Evolutionary conservation across 169 alveolate species (phyloP), one percentile per base, ranked within the genome.

Genomic region (Eimeria falciformis): DNA sequence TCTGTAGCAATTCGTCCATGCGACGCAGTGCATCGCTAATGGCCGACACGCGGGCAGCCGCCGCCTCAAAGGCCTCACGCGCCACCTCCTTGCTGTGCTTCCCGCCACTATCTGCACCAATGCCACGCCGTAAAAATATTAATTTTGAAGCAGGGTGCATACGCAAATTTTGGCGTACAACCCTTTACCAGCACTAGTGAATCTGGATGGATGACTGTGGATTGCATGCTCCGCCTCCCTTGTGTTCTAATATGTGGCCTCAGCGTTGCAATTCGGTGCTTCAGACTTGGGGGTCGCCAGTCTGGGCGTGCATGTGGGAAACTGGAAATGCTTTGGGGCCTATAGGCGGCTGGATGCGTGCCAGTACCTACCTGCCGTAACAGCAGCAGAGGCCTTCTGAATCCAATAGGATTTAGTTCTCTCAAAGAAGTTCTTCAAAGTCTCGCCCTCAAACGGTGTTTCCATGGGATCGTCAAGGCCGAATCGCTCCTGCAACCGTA

Each of bases 401-500:
- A 95, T 71, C 98, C 98, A 96, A 73, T 94, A 75, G 17, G 77
- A 77, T 77, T 92, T 95, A 82, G 98, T 96, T 71, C 98, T 94
- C 68, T 83, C 94, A 62, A 96, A 96, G 66, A 96, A 96, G 50
- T 90, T 92, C 62, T 96, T 92, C 71, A 96, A 68, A 50, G 93
- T 92, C 81, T 96, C 98, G 62, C 93, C 92, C 33, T 84, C 37
- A 14, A 77, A 85, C 21, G 96, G 96, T 14, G 96, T 94, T 25
- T 73, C 89, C 65, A 65, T 47, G 25, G 56, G 69, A 69, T 95
- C 95, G 88, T 95, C 93, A 56, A 95, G 90, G 45, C 87, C 77
- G 58, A 27, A 85, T 56, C 55, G 45, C 83, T 84, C 93, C 95
- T 81, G 90, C 81, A 78, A 25, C 43, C 40, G 40, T 2, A 33